Evolutionary conservation across 1,284 basidiomycete genomes (phyloP), one percentile per base, ranked within the genome.

Genomic region (Thelephora terrestris): DNA sequence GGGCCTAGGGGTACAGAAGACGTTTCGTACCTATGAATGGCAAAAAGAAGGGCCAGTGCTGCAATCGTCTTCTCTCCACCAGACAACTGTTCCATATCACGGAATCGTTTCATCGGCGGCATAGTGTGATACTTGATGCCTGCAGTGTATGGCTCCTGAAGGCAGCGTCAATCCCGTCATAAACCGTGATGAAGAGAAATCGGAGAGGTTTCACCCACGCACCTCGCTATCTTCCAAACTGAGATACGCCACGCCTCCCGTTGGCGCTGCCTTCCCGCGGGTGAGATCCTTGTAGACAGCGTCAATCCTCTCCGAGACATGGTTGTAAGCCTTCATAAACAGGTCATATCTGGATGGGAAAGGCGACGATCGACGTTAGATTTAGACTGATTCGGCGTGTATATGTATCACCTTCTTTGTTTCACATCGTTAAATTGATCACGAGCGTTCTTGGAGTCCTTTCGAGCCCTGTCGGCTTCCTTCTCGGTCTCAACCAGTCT

Each of bases 1-100:
- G 29, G 29, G 29, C 29, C 7, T 32, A 32, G 29, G 29, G 29
- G 9, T 32, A 32, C 3, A 32, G 29, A 9, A 32, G 12, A 14
- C 29, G 29, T 32, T 29, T 52, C 57, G 35, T 50, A 85, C 88
- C 86, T 91, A 65, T 99, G 95, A 50, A 99, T 96, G 12, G 95
- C 92, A 61, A 99, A 98, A 24, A 99, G 73, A 17, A 99, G 71
- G 1, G 95, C 94, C 17, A 99, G 71, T 5, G 96, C 95, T 3
- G 96, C 96, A 53, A 99, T 95, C 0, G 95, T 98, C 71, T 98
- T 98, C 65, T 99, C 96, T 21, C 96, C 96, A 47, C 95, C 96
- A 0, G 93, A 98, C 5, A 99, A 73, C 63, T 98, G 94, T 52
- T 98, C 94, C 89, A 99, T 99, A 64, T 99, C 96, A 55, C 94